Evolutionary conservation across 192 early-diverging fungal species (phyloP), one percentile per base, ranked within the genome.

Genomic region (Backusella mclennaniae): DNA sequence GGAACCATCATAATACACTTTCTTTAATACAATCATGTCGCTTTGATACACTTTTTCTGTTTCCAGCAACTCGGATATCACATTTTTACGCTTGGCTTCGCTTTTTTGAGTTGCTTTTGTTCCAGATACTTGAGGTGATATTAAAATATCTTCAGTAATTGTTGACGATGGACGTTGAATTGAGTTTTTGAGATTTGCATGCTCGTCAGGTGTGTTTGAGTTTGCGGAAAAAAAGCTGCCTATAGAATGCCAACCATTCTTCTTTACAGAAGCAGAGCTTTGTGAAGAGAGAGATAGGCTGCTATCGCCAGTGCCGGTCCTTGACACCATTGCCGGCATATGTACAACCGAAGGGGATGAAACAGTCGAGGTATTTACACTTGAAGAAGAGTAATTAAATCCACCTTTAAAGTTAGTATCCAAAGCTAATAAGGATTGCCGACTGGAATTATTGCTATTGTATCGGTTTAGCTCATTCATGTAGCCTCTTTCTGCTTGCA

Each of bases 11-110:
- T 90, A 90, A 39, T 93, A 89, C 35, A 91, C 85, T 49, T 92
- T 89, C 33, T 89, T 85, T 35, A 96, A 68, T n/a, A 94, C 82
- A 15, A 87, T 77, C 88, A 96, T 87, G 73, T 96, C 95, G 9
- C 85, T 86, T 33, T 92, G 82, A 66, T 89, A 96, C 6, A 84
- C 80, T 31, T 84, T 81, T 71, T 96, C 95, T 4, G 95, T 95
- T 56, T 89, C 86, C 0, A 94, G 81, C 66, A 96, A 77, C 73
- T 96, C 95, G 52, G 86, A 84, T 11, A 94, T 80, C 35, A 95
- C 91, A 36, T 88, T 86, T 84, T 96, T 96, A 6, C 23, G 39
- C 15, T 15, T 71, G 5, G 41, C 11, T 69, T 23, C 63, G 46
- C 70, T 63, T 14, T 63, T 63, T 29, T 26, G 56, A 29, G 56